Conservation (phyloP, 495 filamentous ascomycete species). For the Chaetomidium leptoderma region DNA sequence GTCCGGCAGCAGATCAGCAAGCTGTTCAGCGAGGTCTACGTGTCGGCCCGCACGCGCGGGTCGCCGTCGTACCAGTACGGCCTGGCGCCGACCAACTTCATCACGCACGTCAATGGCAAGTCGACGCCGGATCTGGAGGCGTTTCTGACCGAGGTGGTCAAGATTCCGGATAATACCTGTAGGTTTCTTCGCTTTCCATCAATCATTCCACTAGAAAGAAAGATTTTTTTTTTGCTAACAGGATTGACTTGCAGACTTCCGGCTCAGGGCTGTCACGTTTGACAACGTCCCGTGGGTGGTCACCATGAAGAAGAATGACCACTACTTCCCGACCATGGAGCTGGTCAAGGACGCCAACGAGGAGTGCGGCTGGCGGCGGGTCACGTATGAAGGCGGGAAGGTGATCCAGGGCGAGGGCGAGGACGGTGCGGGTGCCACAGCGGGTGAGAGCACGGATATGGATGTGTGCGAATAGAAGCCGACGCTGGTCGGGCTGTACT, state of each 20-base stretch:
- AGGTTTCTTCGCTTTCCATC: constrained; percentile 29
- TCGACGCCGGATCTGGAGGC: constrained; percentile 72
- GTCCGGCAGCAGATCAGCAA: constrained; percentile 95
- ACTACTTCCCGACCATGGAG: constrained; percentile 93
- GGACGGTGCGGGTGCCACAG: constrained; percentile 36
- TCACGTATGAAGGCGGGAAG: constrained; percentile 63
- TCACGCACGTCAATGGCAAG: constrained; percentile 88
- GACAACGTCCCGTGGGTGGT: constrained; percentile 97
- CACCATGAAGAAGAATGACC: constrained; percentile 99
- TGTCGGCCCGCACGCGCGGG: constrained; percentile 77
- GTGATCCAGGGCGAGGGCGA: constrained; percentile 46
- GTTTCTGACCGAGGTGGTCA: constrained; percentile 73
- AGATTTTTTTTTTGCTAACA: not conserved
- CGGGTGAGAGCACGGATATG: constrained; percentile 29
- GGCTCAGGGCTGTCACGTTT: constrained; percentile 88
- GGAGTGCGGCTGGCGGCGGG: constrained; percentile 62
- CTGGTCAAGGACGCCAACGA: constrained; percentile 67
- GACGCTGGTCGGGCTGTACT: too few species aligned
- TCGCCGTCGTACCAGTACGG: constrained; percentile 90
- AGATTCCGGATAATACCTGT: constrained; percentile 93
- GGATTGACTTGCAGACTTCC: constrained; percentile 60
- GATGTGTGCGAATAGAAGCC: constrained; percentile 23
- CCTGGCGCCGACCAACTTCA: constrained; percentile 93
- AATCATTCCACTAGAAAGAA: too few species aligned
- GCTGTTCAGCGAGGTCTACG: constrained; percentile 96